Conservation (phyloP, 345 rosid species). For the Aquilaria malaccensis region DNA sequence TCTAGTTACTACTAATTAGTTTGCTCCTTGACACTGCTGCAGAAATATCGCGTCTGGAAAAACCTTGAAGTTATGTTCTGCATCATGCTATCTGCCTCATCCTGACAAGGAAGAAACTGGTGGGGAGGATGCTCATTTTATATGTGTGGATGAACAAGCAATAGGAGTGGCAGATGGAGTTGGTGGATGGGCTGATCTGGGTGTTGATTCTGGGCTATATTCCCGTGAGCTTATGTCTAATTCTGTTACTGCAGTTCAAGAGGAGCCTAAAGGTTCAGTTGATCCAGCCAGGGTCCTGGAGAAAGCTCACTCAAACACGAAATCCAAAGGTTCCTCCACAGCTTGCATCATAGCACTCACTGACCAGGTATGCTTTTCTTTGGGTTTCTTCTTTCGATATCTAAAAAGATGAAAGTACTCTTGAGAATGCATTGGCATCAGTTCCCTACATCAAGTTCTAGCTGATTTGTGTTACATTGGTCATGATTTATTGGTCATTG, state of each 20-base stretch:
- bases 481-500: too few species aligned
- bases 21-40: conserved; percentile 15
- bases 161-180: conserved; percentile 98
- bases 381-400: too few species aligned
- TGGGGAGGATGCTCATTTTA: conserved; percentile 99
- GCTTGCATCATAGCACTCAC: conserved; percentile 93
- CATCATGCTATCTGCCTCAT: conserved; percentile 90
- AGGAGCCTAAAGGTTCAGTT: conserved; percentile 82
- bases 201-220: conserved; percentile 77
- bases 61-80: conserved; percentile 70
- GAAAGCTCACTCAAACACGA: conserved; percentile 87
- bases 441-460: too few species aligned
- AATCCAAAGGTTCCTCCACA: conserved; percentile 87
- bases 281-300: conserved; percentile 87
- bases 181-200: conserved; percentile 97
- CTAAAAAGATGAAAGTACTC: too few species aligned
- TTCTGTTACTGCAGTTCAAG: conserved; percentile 67
- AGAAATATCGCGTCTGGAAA: conserved; percentile 43
- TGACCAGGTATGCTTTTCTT: conserved; percentile 42
- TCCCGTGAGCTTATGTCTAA: conserved; percentile 95
- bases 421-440: too few species aligned
- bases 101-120: conserved; percentile 98
- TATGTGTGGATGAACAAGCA: conserved; percentile 78
- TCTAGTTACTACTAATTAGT: not conserved
- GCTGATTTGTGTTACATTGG: too few species aligned